These are phyloP conservation scores for Mycena olivaceomarginata DNA, from an alignment of 768 basidiomycete genomes.

Conservation along the genomic window DNA sequence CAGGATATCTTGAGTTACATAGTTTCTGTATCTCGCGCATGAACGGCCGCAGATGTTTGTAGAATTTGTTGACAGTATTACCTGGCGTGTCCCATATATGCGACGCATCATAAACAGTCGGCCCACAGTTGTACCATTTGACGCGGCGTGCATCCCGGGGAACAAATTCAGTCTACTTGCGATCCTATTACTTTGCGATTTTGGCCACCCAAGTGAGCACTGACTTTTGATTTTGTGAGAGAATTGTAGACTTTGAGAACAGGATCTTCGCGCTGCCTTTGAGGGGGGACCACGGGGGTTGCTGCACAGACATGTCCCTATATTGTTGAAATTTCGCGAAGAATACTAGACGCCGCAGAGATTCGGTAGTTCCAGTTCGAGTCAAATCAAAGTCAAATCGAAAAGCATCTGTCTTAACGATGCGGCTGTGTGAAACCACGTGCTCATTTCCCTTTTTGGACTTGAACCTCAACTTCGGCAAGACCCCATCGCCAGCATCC, in stretches of 20 bases:
- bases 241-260: constrained; percentile 94
- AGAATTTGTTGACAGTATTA: constrained; percentile 56
- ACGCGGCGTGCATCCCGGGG: constrained; percentile 82
- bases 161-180: constrained; percentile 82
- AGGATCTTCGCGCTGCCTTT: constrained; percentile 70
- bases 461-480: neutral
- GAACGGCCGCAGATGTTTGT: constrained; percentile 6
- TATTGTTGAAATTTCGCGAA: constrained; percentile 23
- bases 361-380: constrained; percentile 30
- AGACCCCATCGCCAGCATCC: neutral
- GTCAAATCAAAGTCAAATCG: too few relatives aligned
- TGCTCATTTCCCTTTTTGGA: neutral
- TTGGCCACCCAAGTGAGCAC: constrained; percentile 46
- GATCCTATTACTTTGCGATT: constrained; percentile 39
- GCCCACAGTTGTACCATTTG: constrained; percentile 99
- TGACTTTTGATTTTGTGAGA: constrained; percentile 91
- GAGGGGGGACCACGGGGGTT: constrained; percentile 76
- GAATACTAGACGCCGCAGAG: constrained; percentile 27
- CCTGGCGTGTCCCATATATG: constrained; percentile 99
- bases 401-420: constrained; percentile 30
- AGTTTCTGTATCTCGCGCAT: constrained; percentile 78
- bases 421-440: constrained; percentile 21
- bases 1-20: constrained; percentile 95
- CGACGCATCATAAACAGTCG: constrained; percentile 98
- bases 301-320: constrained; percentile 73